Base-by-base conservation (phyloP, 805 yeast species). In the Brettanomyces custersianus region DNA sequence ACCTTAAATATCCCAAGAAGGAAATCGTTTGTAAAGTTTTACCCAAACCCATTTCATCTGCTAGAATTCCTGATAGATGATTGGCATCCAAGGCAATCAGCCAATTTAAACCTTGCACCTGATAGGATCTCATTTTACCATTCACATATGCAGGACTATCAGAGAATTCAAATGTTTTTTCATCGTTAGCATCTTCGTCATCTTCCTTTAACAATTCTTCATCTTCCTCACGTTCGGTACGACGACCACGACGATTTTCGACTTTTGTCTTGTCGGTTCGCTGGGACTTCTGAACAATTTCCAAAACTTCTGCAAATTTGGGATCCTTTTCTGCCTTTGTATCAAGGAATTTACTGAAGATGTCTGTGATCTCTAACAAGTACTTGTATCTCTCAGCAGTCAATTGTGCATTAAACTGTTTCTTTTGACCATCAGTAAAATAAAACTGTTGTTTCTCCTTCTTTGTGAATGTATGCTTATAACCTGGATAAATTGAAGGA, bases 1-100 rank as follows among this genome's bases (percentile, higher is more conserved):
- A 80, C 41, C 92, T 65, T 29, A 82, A 59, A 50, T 77, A 82
- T 2, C 90, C 90, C 31, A 82, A 57, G 43, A 79, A 78, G 6
- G 90, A 73, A 43, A 82, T 81, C 0, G 90, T 82, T 55, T 82
- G 92, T 39, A 82, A 60, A 4, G 92, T 82, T 53, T 82, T 82
- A 46, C 92, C 92, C 42, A 82, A 59, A 2, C 92, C 92, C 92
- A 82, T 82, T 59, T 82, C 92, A 57, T 82, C 92, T 1, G 92
- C 92, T 40, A 82, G 63, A 18, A 82, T 81, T 40, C 92, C 92
- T 1, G 82, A 72, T 31, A 82, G 60, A 40, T 74, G 72, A 58
- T 79, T 80, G 43, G 75, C 80, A 47, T 77, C 73, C 40, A 82
- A 57, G 1, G 80, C 68, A 11, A 81, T 70, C 46, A 82, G 59